These are phyloP conservation scores for Penicillium antarcticum DNA, from an alignment of 495 filamentous ascomycete genomes.

Conservation along the genomic window DNA sequence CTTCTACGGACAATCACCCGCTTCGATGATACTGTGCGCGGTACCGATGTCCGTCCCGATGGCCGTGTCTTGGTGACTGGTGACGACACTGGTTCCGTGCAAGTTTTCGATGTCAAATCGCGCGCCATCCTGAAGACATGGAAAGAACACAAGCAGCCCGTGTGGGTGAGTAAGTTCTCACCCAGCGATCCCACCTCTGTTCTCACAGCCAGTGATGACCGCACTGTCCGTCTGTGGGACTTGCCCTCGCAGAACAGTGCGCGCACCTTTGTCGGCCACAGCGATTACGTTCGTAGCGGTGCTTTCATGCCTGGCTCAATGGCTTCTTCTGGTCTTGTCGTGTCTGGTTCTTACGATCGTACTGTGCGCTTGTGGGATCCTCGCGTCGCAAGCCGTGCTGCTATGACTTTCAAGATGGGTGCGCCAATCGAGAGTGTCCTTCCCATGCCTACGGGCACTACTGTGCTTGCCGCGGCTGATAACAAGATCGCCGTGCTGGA, in stretches of 20 bases:
- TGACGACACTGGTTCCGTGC: slow-evolving; percentile 84
- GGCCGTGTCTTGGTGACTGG: slow-evolving; percentile 86
- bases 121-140: slow-evolving; percentile 94
- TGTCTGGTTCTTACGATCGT: slow-evolving; percentile 89
- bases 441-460: slow-evolving; percentile 80
- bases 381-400: slow-evolving; percentile 60
- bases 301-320: slow-evolving; percentile 79
- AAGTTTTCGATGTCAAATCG: slow-evolving; percentile 88
- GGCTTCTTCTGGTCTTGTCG: slow-evolving; percentile 63
- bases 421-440: slow-evolving; percentile 83
- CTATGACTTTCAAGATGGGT: slow-evolving; percentile 90
- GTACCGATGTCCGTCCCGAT: slow-evolving; percentile 82
- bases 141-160: slow-evolving; percentile 92
- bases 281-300: slow-evolving; percentile 86
- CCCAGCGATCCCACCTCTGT: slow-evolving; percentile 80
- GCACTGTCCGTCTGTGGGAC: slow-evolving; percentile 91
- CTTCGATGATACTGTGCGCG: slow-evolving; percentile 84
- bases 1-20: slow-evolving; percentile 86
- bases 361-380: slow-evolving; percentile 95
- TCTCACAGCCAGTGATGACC: slow-evolving; percentile 84
- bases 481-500: slow-evolving; percentile 93
- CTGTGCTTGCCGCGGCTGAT: slow-evolving; percentile 77
- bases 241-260: slow-evolving; percentile 73
- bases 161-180: slow-evolving; percentile 86
- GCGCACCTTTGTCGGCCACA: slow-evolving; percentile 79